phyloP scores from a whole-genome alignment of 768 basidiomycete species.

The Calocera viscosa region DNA sequence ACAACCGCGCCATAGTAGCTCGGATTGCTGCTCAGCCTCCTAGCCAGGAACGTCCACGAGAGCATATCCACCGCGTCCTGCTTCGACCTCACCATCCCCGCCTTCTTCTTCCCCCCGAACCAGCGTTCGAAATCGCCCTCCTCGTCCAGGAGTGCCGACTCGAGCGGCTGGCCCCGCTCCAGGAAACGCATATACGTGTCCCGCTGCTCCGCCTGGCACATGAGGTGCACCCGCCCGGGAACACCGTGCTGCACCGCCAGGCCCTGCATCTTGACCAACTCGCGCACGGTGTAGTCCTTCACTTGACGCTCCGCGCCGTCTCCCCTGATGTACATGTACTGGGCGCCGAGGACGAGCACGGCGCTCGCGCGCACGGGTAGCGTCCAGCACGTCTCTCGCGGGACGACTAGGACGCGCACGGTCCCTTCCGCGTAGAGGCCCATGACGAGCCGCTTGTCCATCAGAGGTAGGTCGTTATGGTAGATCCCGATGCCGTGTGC shows the following conservation, averaged over 20 bases:
- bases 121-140: constrained; percentile 32
- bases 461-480: constrained; percentile 53
- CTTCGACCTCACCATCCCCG: constrained; percentile 35
- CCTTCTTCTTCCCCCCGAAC: constrained; percentile 33
- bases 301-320: constrained; percentile 50
- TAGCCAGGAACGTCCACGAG: constrained; percentile 68
- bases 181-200: constrained; percentile 75
- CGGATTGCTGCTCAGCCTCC: constrained; percentile 64
- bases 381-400: constrained; percentile 77
- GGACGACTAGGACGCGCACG: constrained; percentile 65
- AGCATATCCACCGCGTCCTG: constrained; percentile 65
- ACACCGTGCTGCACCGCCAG: constrained; percentile 53
- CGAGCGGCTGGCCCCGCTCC: constrained; percentile 77
- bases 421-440: constrained; percentile 72
- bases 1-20: constrained; percentile 59
- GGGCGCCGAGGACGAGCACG: constrained; percentile 87
- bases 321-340: constrained; percentile 41
- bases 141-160: constrained; percentile 57
- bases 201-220: constrained; percentile 78
- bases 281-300: constrained; percentile 65
- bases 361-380: constrained; percentile 70
- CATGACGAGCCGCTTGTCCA: constrained; percentile 60
- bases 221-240: constrained; percentile 55
- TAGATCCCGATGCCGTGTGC: constrained; percentile 81
- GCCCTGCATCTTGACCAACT: constrained; percentile 86